Percentiles rank a stretch among this genome's conserved stretches.
These are phyloP conservation scores for Claviceps spartinae DNA, from an alignment of 2,329 filamentous ascomycete species.

Conservation along the genomic window DNA sequence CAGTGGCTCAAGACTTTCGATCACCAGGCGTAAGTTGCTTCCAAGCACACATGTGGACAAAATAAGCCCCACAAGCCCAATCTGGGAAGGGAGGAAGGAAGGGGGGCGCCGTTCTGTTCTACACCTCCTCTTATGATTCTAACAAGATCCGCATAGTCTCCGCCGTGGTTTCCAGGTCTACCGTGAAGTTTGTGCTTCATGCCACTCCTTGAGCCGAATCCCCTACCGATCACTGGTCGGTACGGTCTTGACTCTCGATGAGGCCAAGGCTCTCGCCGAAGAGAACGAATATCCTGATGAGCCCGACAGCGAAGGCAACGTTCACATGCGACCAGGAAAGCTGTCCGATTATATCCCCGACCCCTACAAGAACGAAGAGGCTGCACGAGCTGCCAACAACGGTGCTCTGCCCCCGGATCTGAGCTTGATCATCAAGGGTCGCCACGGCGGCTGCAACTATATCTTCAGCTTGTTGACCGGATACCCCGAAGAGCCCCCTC, in stretches of 20 bases:
- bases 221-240: conserved; percentile 90
- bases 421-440: conserved; percentile 91
- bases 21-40: conserved; percentile 68
- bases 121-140: background rate
- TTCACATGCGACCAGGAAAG: conserved; percentile 97
- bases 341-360: conserved; percentile 90
- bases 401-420: conserved; percentile 96
- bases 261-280: conserved; percentile 94
- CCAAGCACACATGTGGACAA: background rate
- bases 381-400: conserved; percentile 93
- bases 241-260: conserved; percentile 84
- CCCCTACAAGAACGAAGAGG: conserved; percentile 99
- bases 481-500: conserved; percentile 91
- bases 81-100: background rate
- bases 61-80: no score
- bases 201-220: conserved; percentile 90
- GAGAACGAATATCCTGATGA: conserved; percentile 98
- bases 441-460: conserved; percentile 97
- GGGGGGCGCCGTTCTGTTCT: background rate
- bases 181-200: conserved; percentile 93
- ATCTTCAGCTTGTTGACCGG: conserved; percentile 94
- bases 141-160: conserved; percentile 43
- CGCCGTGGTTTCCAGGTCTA: conserved; percentile 99
- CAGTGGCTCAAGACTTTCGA: conserved; percentile 94
- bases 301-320: conserved; percentile 94